These are phyloP conservation scores for Vairimorpha apis DNA, from an alignment of 371 early-diverging fungal genomes.

Conservation along the genomic window DNA sequence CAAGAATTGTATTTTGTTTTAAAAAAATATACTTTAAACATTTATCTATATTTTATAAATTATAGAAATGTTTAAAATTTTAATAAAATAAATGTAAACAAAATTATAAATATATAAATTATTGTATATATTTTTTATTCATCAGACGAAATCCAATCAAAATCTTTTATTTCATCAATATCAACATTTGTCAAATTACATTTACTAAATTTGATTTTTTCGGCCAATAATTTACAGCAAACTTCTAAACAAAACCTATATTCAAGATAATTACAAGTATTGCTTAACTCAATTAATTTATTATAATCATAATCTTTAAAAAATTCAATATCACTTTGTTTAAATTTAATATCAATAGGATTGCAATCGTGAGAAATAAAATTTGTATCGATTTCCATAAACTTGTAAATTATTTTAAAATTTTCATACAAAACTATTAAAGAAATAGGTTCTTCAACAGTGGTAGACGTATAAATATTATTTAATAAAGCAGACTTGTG, in stretches of 20 bases:
- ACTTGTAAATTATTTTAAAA: constrained; percentile 17
- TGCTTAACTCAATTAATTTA: constrained; percentile 44
- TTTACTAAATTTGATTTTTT: constrained; percentile 36
- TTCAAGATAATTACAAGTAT: constrained; percentile 57
- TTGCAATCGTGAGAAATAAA: constrained; percentile 20
- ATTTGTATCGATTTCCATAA: constrained; percentile 31
- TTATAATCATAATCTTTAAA: constrained; percentile 39
- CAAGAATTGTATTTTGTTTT: too few species aligned
- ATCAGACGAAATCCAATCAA: constrained; percentile 50
- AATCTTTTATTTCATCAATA: constrained; percentile 30
- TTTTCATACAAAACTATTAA: neutral
- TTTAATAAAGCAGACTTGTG: neutral
- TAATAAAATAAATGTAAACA: neutral
- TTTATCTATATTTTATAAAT: too few species aligned
- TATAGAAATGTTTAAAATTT: too few species aligned
- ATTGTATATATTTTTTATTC: constrained; percentile 16
- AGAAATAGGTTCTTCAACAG: neutral
- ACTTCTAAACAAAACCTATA: constrained; percentile 58
- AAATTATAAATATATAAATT: neutral
- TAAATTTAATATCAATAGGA: constrained; percentile 44
- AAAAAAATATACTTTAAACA: too few species aligned
- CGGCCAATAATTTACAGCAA: constrained; percentile 57
- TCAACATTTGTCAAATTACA: constrained; percentile 41
- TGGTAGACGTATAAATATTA: neutral
- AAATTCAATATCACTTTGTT: constrained; percentile 21